Evolutionary conservation across 305 asterid species (phyloP).

Genomic region (Withania somnifera): DNA sequence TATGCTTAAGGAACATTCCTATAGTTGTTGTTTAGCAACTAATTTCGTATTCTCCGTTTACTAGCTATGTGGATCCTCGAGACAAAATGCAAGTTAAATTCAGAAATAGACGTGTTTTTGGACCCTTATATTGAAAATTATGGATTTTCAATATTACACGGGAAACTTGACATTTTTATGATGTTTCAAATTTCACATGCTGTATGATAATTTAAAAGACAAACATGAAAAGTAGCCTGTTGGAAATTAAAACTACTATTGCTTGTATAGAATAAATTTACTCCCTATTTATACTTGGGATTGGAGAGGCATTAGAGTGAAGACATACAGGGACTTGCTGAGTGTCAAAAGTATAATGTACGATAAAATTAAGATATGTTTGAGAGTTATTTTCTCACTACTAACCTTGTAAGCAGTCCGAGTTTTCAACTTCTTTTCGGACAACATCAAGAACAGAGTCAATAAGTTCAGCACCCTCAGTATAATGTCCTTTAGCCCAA

Average conservation of each 20-base stretch:
- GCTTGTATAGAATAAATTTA: neutral
- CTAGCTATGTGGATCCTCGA: neutral
- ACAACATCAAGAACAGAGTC: conserved; percentile 34
- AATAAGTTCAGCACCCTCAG: conserved; percentile 34
- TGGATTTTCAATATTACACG: neutral
- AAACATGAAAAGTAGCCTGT: no score
- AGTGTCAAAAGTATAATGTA: neutral
- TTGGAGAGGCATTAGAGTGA: no score
- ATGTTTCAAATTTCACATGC: neutral
- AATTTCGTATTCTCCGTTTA: no score
- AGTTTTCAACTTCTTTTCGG: conserved; percentile 28
- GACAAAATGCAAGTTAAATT: neutral
- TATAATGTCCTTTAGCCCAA: conserved; percentile 33
- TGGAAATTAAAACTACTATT: no score
- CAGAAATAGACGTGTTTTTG: neutral
- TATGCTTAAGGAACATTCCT: neutral
- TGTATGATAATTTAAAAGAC: neutral
- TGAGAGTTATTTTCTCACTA: neutral
- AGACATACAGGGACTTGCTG: no score
- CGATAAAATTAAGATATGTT: neutral
- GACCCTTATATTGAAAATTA: neutral
- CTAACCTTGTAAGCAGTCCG: conserved; percentile 26
- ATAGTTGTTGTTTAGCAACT: no score
- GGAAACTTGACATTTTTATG: no score
- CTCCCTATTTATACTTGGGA: no score